phyloP scores from a whole-genome alignment of 305 asterid genomes.

The Plantago lanceolata region DNA sequence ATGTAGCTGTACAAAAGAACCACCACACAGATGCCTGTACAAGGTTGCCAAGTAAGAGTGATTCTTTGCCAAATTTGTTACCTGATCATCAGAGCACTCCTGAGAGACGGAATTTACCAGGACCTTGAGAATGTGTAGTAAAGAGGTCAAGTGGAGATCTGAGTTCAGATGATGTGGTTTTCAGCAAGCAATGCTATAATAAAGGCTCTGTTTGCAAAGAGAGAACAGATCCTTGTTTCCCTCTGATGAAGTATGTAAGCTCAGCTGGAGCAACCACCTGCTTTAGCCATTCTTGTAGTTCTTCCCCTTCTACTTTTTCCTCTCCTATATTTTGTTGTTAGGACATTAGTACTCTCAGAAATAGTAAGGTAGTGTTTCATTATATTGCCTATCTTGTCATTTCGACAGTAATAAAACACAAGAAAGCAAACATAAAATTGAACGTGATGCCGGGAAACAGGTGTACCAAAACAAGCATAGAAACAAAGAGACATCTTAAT shows the following conservation, averaged over 20 bases:
- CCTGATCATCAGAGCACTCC: conserved; percentile 16
- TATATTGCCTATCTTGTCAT: background rate
- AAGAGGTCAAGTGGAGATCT: conserved; percentile 13
- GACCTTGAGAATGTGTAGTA: conserved; percentile 4
- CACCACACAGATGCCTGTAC: conserved; percentile 28
- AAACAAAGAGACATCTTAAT: background rate
- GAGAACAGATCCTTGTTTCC: conserved; percentile 65
- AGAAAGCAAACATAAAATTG: background rate
- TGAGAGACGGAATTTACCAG: conserved; percentile 17
- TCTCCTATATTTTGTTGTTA: conserved; percentile 38
- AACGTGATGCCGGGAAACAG: background rate
- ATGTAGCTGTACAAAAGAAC: conserved; percentile 11
- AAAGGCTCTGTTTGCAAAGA: conserved; percentile 58
- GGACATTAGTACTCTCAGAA: conserved; percentile 15
- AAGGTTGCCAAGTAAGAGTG: conserved; percentile 20
- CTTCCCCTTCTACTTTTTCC: conserved; percentile 98
- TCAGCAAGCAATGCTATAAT: conserved; percentile 20
- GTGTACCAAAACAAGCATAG: background rate
- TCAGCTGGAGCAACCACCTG: conserved; percentile 91
- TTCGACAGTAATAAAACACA: conserved; percentile 13
- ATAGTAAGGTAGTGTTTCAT: background rate
- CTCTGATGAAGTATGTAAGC: conserved; percentile 68
- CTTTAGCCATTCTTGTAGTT: conserved; percentile 84
- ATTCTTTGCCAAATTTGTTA: conserved; percentile 13
- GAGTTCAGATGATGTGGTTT: conserved; percentile 11